phyloP scores from a whole-genome alignment of 2,329 filamentous ascomycete genomes.

The Dichotomopilus funicola region DNA sequence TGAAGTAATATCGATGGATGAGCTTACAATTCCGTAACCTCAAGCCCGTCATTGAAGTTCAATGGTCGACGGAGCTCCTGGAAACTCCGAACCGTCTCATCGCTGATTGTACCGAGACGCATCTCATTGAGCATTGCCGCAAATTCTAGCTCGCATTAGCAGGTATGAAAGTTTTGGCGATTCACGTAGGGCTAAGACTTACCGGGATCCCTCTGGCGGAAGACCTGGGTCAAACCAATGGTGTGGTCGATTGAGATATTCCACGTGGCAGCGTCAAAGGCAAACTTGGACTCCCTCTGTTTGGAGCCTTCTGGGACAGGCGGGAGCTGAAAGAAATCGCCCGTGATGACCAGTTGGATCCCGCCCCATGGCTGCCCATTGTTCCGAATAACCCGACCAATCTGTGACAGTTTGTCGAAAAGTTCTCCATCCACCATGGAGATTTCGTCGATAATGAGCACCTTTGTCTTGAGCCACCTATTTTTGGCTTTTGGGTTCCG shows the following conservation, averaged over 20 bases:
- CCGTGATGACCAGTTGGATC: slow-evolving; percentile 91
- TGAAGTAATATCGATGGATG: not conserved
- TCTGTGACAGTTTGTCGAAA: slow-evolving; percentile 89
- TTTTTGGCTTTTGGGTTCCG: slow-evolving; percentile 81
- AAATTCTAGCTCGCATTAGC: slow-evolving; percentile 51
- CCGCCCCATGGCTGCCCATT: slow-evolving; percentile 92
- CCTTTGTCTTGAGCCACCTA: slow-evolving; percentile 82
- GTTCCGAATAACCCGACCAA: slow-evolving; percentile 79
- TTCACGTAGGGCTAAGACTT: slow-evolving; percentile 22
- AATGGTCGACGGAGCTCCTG: slow-evolving; percentile 64
- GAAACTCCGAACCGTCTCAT: slow-evolving; percentile 72
- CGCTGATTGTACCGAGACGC: slow-evolving; percentile 75
- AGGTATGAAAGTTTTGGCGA: slow-evolving; percentile 17
- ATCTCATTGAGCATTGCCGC: slow-evolving; percentile 97
- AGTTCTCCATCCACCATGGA: slow-evolving; percentile 98
- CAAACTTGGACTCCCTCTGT: slow-evolving; percentile 67
- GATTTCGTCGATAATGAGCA: slow-evolving; percentile 87
- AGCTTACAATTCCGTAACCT: slow-evolving; percentile 74
- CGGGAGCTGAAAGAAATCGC: slow-evolving; percentile 95
- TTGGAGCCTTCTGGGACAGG: slow-evolving; percentile 68
- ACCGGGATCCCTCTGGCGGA: slow-evolving; percentile 83
- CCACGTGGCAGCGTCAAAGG: slow-evolving; percentile 91
- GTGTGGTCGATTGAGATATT: slow-evolving; percentile 89
- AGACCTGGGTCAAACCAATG: slow-evolving; percentile 90
- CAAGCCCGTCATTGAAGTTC: slow-evolving; percentile 64